These are phyloP conservation scores for Syncephalastrum contaminatum DNA, from an alignment of 371 early-diverging fungal genomes.

Conservation along the genomic window DNA sequence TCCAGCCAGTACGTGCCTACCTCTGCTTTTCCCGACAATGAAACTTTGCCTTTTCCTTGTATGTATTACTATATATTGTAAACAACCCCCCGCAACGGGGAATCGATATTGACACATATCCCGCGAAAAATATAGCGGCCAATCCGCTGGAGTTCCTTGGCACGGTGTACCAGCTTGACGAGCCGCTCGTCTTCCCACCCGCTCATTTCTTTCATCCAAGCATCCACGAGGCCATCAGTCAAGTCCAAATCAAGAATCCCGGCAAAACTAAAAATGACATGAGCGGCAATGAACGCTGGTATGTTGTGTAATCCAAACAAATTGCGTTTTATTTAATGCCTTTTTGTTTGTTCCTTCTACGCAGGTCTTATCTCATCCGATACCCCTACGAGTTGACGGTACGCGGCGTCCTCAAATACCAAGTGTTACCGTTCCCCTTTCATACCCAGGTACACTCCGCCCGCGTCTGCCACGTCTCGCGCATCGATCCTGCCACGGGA, in stretches of 20 bases:
- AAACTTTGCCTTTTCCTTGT: no score
- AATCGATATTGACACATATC: no score
- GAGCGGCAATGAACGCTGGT: slow-evolving; percentile 51
- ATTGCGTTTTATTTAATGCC: background rate
- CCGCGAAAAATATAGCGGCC: background rate
- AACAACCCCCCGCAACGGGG: no score
- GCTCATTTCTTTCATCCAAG: slow-evolving; percentile 28
- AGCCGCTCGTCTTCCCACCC: slow-evolving; percentile 45
- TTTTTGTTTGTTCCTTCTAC: background rate
- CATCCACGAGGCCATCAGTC: slow-evolving; percentile 46
- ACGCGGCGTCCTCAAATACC: slow-evolving; percentile 64
- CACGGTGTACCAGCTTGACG: slow-evolving; percentile 47
- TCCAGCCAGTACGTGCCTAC: slow-evolving; percentile 33
- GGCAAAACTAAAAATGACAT: slow-evolving; percentile 46
- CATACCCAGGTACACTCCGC: slow-evolving; percentile 24
- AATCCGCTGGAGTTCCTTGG: slow-evolving; percentile 53
- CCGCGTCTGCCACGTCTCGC: slow-evolving; percentile 40
- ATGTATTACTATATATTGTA: no score
- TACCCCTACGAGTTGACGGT: slow-evolving; percentile 66
- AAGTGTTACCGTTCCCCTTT: slow-evolving; percentile 31
- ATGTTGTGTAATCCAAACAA: slow-evolving; percentile 4
- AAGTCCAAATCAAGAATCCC: slow-evolving; percentile 62
- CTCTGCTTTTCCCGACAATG: background rate
- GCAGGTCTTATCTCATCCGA: slow-evolving; percentile 53
- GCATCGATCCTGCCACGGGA: slow-evolving; percentile 46